Percentiles rank a stretch among this genome's conserved stretches.
phyloP scores from a whole-genome alignment of 164 flowering plant genomes.

The Euptelea pleiosperma region DNA sequence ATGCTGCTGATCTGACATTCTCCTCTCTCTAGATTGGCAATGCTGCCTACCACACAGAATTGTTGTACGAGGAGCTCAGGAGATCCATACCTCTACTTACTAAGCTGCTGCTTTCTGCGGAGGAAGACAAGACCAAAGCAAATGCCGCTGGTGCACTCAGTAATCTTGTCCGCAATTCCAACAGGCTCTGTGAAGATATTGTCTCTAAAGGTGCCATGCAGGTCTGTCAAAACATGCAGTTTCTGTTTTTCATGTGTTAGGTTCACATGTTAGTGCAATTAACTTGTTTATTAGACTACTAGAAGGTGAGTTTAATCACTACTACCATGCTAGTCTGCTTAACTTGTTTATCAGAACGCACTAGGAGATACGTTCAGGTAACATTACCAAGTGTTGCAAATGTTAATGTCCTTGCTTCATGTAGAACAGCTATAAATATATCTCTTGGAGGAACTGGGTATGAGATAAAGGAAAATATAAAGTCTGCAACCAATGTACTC shows the following conservation, averaged over 20 bases:
- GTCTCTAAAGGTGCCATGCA: conserved; percentile 88
- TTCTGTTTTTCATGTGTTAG: not conserved
- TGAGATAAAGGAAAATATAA: no score
- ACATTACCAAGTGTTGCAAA: no score
- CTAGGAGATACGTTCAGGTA: no score
- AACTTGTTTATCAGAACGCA: no score
- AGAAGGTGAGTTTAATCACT: no score
- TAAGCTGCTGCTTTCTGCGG: conserved; percentile 53
- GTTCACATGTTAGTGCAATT: not conserved
- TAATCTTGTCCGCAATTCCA: conserved; percentile 91
- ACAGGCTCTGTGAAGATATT: conserved; percentile 80
- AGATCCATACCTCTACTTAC: conserved; percentile 83
- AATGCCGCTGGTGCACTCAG: conserved; percentile 99
- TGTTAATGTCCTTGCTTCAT: no score
- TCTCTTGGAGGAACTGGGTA: no score
- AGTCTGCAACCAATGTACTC: no score
- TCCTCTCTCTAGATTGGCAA: conserved; percentile 74
- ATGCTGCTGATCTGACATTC: conserved; percentile 5
- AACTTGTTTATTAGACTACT: no score
- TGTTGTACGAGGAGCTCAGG: conserved; percentile 81
- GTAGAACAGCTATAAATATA: no score
- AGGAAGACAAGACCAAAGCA: conserved; percentile 95
- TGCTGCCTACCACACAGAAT: conserved; percentile 92
- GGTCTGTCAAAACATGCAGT: conserved; percentile 38
- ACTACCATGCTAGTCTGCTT: not conserved